phyloP scores from a whole-genome alignment of 805 yeast species.

The Debaryomyces hansenii region DNA sequence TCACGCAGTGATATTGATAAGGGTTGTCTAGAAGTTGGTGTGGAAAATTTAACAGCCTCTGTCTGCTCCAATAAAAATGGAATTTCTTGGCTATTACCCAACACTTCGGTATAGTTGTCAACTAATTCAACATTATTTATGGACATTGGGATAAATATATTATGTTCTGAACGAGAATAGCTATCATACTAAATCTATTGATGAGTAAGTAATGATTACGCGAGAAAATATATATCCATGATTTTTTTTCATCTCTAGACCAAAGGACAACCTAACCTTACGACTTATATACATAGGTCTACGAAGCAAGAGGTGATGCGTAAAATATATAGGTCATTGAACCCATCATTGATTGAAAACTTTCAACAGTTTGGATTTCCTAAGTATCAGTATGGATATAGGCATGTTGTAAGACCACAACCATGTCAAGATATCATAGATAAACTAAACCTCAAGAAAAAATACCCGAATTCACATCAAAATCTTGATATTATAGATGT shows the following conservation, averaged over 20 bases:
- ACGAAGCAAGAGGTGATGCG: not conserved
- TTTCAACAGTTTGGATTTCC: conserved; percentile 19
- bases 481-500: conserved; percentile 55
- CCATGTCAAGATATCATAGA: conserved; percentile 44
- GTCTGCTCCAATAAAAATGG: conserved; percentile 23
- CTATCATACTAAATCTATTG: no score
- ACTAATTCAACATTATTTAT: conserved; percentile 24
- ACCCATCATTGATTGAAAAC: conserved; percentile 25
- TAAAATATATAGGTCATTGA: conserved; percentile 15
- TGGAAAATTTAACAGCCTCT: conserved; percentile 11
- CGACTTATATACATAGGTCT: not conserved
- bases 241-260: no score
- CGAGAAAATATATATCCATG: no score
- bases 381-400: conserved; percentile 24
- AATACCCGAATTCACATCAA: conserved; percentile 34
- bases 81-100: conserved; percentile 3
- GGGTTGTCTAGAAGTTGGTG: conserved; percentile 26
- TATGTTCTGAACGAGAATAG: no score
- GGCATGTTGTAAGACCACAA: conserved; percentile 18
- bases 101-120: conserved; percentile 6
- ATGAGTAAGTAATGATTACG: no score
- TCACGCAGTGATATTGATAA: conserved; percentile 23
- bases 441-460: conserved; percentile 41
- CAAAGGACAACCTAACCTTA: not conserved
- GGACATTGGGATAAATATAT: conserved; percentile 19